These are phyloP conservation scores for Huntiella abstrusa DNA, from an alignment of 2,329 filamentous ascomycete genomes.

Conservation along the genomic window DNA sequence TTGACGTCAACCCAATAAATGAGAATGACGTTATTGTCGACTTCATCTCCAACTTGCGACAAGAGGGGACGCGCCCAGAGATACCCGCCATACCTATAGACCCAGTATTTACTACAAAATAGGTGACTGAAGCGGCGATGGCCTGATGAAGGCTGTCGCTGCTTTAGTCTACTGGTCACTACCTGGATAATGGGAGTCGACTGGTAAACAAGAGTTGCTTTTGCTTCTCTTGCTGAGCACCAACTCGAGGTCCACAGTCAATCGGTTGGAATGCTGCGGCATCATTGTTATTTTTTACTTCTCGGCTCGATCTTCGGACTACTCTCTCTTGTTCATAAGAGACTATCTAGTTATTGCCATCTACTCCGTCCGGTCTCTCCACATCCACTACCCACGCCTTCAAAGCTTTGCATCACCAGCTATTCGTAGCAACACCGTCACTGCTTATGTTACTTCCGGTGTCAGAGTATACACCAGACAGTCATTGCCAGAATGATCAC, in stretches of 20 bases:
- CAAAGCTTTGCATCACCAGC: too few species aligned
- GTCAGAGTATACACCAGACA: too few species aligned
- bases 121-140: too few species aligned
- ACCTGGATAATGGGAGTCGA: background rate
- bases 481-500: too few species aligned
- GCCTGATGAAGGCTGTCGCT: too few species aligned
- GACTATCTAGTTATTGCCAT: too few species aligned
- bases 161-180: background rate
- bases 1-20: constrained; percentile 59
- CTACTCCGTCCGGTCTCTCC: too few species aligned
- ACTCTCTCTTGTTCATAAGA: background rate
- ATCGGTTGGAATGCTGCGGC: constrained; percentile 6
- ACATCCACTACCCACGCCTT: too few species aligned
- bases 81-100: constrained; percentile 3
- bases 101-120: background rate
- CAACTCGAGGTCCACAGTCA: constrained; percentile 6
- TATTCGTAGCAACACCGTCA: too few species aligned
- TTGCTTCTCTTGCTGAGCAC: background rate
- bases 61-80: constrained; percentile 12
- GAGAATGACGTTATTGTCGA: constrained; percentile 73
- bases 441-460: too few species aligned
- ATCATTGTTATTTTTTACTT: constrained; percentile 6
- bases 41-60: constrained; percentile 49
- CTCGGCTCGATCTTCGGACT: background rate
- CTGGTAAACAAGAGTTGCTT: background rate